Evolutionary conservation across 2,329 filamentous ascomycete species (phyloP), one percentile per base, ranked within the genome.

Genomic region (Sporothrix phasma): DNA sequence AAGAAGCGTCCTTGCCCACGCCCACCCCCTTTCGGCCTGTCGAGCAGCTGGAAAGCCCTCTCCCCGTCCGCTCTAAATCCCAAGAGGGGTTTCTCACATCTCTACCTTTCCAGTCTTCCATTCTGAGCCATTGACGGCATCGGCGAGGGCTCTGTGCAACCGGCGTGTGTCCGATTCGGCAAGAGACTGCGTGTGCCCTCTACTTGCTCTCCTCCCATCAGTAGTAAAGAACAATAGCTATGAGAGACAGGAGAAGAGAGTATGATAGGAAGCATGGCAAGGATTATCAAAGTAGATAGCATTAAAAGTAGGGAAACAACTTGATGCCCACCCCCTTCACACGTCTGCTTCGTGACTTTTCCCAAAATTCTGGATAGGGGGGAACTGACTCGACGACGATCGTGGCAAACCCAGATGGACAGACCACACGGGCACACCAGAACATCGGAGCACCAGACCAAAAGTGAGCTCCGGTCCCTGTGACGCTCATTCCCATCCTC

Each of bases 91-190:
- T 46, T 39, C 46, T 46, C n/a, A 26, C 41, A n/a, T 46, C 29
- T 63, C 26, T 49, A 22, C 41, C 19, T 46, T 51, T 58, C 49
- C 62, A 31, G 31, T 37, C 62, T 51, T 58, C 49, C 62, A 31
- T 41, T 37, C 62, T 29, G 26, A 31, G 47, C 22, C 19, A 7
- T 45, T n/a, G 22, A 64, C 61, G 62, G 64, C 64, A 58, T 66
- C 61, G 64, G 62, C 62, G 64, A 64, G 17, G 37, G 61, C 37
- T 61, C 29, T 65, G 64, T 65, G 31, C 45, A 46, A 65, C 64
- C 45, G 54, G 61, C 29, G 22, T 60, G 64, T 65, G 61, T 61
- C 64, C 60, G 54, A 63, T 65, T 65, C 60, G 54, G 61, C 64
- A 56, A 34, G 46, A 53, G 45, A 31, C 46, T 65, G 45, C 51